Evolutionary conservation across 2,329 filamentous ascomycete genomes (phyloP).

Genomic region (Fonsecaea nubica): DNA sequence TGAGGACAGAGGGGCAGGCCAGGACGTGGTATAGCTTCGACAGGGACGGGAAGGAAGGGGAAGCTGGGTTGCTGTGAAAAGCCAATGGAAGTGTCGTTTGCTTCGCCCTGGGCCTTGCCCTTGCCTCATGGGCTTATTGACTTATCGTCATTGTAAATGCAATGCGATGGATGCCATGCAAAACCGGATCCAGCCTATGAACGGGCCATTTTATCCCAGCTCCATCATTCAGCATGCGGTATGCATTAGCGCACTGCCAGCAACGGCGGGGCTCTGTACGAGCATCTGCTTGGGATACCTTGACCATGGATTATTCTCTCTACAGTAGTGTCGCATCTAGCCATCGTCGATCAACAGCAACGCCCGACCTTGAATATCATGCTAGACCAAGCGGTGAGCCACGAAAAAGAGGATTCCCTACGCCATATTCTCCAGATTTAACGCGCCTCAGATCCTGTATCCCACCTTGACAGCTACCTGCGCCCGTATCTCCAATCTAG

Average conservation of each 20-base stretch:
- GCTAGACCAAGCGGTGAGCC: constrained; percentile 1
- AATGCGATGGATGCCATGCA: constrained; percentile 17
- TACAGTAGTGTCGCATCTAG: neutral
- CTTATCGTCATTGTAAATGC: constrained; percentile 12
- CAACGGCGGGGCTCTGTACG: neutral
- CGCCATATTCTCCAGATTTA: neutral
- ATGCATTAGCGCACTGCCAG: constrained; percentile 21
- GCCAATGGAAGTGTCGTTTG: constrained; percentile 4
- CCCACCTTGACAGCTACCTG: neutral
- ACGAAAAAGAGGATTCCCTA: neutral
- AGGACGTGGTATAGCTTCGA: constrained; percentile 28
- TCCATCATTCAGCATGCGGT: constrained; percentile 23
- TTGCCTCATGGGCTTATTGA: neutral
- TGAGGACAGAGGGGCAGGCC: constrained; percentile 1
- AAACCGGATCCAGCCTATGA: constrained; percentile 9
- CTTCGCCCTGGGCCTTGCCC: neutral
- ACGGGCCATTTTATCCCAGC: neutral
- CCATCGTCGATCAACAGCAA: neutral
- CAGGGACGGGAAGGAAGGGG: constrained; percentile 16
- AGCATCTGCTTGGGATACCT: neutral
- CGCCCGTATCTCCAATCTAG: neutral
- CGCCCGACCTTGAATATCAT: neutral
- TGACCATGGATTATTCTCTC: neutral
- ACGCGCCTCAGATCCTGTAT: neutral
- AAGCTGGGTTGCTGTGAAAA: neutral